Evolutionary conservation across 1,284 basidiomycete genomes (phyloP), one percentile per base, ranked within the genome.

Genomic region (Schizophyllum amplum): DNA sequence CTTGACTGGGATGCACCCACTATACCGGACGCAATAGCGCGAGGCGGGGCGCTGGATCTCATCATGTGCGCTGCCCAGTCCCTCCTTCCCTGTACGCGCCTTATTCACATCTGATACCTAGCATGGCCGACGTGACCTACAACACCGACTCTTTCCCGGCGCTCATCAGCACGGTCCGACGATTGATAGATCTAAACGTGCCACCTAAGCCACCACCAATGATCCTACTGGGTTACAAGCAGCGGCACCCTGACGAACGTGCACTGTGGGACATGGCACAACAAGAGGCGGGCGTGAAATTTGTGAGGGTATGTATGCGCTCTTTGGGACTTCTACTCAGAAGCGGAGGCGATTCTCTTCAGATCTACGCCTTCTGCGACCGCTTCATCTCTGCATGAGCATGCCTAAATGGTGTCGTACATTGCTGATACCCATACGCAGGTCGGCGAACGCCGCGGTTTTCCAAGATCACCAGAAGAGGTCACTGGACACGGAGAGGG

Each of bases 61-160:
- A 79, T 90, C 46, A 64, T 86, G 86, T 84, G 66, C 51, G 78
- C 65, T 52, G 54, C 22, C 48, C 22, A 20, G 64, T 64, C n/a
- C 47, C 27, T 22, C 2, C 46, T n/a, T 51, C 23, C 58, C 24
- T 47, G 48, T 2, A 24, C 54, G 49, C 47, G 51, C 7, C 9
- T 23, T 21, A 13, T 9, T 58, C n/a, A n/a, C n/a, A n/a, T n/a
- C n/a, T n/a, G n/a, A n/a, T n/a, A n/a, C n/a, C n/a, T n/a, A 92
- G 92, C 56, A 92, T 94, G 81, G 90, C 92, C 13, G 92, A 95
- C 65, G 90, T 94, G 7, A 87, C 91, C 0, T 94, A 94, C 73
- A 94, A 94, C 71, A 92, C 89, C 0, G 72, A 83, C 0, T 90
- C 90, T 1, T 95, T 94, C 70, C 80, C 86, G 4, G 73, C 84